Evolutionary conservation across 1,139 yeast genomes (phyloP).

Genomic region (Saccharomyces hybrid): DNA sequence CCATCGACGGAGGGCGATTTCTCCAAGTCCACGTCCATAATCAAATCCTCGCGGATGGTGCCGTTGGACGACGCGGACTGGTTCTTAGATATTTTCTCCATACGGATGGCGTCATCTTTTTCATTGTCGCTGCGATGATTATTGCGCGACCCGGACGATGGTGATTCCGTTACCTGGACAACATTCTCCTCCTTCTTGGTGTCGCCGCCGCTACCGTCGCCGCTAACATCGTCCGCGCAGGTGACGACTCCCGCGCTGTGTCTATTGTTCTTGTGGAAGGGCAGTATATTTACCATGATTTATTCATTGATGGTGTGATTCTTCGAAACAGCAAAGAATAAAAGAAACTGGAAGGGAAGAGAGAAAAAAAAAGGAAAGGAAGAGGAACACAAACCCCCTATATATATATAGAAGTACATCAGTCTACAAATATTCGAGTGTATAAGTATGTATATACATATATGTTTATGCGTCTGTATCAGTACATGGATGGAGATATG

Average conservation of each 20-base stretch:
- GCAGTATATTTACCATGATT: neutral
- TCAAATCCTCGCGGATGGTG: neutral
- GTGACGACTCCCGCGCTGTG: neutral
- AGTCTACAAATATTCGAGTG: too few relatives aligned
- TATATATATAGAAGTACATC: too few relatives aligned
- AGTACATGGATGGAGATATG: neutral
- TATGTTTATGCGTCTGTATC: neutral
- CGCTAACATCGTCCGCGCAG: neutral
- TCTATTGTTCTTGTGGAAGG: neutral
- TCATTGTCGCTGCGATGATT: neutral
- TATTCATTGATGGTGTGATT: neutral
- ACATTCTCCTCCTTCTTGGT: neutral
- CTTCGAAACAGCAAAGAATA: neutral
- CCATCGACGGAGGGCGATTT: neutral
- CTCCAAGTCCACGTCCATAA: neutral
- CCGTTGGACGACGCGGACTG: neutral
- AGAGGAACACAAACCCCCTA: conserved; percentile 10
- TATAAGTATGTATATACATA: neutral
- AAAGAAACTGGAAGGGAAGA: neutral
- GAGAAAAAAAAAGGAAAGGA: too few relatives aligned
- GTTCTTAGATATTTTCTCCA: neutral
- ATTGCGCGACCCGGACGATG: neutral
- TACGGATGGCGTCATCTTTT: neutral
- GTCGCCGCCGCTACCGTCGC: neutral
- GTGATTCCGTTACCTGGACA: neutral